phyloP scores from a whole-genome alignment of 768 basidiomycete genomes.

The Lentinula sp. region DNA sequence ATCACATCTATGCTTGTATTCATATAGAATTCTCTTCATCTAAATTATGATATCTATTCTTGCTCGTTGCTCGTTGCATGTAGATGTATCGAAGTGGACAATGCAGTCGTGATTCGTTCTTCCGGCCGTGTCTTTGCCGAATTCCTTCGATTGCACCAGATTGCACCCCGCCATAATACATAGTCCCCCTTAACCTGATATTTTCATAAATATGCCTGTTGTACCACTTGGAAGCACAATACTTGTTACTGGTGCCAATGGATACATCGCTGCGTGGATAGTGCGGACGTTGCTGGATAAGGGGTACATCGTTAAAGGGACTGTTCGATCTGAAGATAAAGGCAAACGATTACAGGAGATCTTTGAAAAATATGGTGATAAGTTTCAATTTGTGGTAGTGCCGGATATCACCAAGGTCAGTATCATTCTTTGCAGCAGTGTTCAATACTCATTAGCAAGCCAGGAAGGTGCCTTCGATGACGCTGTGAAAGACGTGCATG shows the following conservation, averaged over 20 bases:
- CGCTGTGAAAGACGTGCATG: slow-evolving; percentile 55
- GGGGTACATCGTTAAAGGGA: slow-evolving; percentile 61
- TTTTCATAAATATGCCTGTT: slow-evolving; percentile 22
- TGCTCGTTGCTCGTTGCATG: no score
- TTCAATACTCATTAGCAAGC: not conserved
- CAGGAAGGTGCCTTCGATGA: slow-evolving; percentile 54
- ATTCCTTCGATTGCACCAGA: no score
- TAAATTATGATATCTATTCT: not conserved
- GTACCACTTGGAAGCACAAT: slow-evolving; percentile 26
- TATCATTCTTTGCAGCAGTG: not conserved
- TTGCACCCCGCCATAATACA: no score
- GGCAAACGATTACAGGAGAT: slow-evolving; percentile 47
- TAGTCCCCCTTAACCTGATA: no score
- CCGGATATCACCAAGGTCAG: slow-evolving; percentile 56
- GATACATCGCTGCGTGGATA: slow-evolving; percentile 36
- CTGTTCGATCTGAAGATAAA: slow-evolving; percentile 60
- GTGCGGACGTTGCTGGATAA: slow-evolving; percentile 43
- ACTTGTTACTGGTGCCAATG: slow-evolving; percentile 37
- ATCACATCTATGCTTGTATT: not conserved
- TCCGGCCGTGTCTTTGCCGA: no score
- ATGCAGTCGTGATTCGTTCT: no score
- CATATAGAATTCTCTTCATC: not conserved
- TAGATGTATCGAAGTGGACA: no score
- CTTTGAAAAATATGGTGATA: slow-evolving; percentile 49
- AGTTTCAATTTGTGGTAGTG: slow-evolving; percentile 61